These are phyloP conservation scores for Trichophaea hybrida DNA, from an alignment of 2,329 filamentous ascomycete species.

Conservation along the genomic window DNA sequence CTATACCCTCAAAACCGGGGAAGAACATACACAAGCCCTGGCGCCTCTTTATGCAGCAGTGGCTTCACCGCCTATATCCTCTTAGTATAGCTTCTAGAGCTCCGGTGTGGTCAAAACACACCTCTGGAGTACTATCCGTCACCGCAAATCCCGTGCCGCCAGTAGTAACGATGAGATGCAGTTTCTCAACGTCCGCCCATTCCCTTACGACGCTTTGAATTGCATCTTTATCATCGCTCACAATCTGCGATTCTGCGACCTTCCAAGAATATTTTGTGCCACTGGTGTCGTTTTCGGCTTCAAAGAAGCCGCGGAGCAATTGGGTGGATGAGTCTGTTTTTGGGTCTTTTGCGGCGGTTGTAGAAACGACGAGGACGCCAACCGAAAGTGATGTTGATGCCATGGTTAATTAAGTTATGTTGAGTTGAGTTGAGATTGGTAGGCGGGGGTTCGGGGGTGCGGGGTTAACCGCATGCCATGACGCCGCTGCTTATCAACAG, in stretches of 20 bases:
- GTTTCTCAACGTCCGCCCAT: conserved; percentile 55
- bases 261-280: conserved; percentile 41
- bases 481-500: too few relatives aligned
- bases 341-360: conserved; percentile 68
- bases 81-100: conserved; percentile 11
- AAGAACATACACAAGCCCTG: conserved; percentile 56
- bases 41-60: conserved; percentile 69
- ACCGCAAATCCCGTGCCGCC: conserved; percentile 87
- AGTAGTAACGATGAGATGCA: conserved; percentile 73
- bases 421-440: background rate
- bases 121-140: conserved; percentile 78
- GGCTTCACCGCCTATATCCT: conserved; percentile 54
- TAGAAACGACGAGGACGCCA: conserved; percentile 76
- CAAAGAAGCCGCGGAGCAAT: conserved; percentile 54
- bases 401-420: background rate
- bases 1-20: background rate
- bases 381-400: conserved; percentile 42
- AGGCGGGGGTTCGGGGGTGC: background rate
- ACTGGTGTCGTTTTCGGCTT: conserved; percentile 47
- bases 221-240: conserved; percentile 57
- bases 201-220: conserved; percentile 60
- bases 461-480: background rate
- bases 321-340: conserved; percentile 60
- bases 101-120: conserved; percentile 31
- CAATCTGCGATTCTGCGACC: conserved; percentile 54